Evolutionary conservation across 75 land plant species (phyloP).

Genomic region (Pseudotsuga menziesii): DNA sequence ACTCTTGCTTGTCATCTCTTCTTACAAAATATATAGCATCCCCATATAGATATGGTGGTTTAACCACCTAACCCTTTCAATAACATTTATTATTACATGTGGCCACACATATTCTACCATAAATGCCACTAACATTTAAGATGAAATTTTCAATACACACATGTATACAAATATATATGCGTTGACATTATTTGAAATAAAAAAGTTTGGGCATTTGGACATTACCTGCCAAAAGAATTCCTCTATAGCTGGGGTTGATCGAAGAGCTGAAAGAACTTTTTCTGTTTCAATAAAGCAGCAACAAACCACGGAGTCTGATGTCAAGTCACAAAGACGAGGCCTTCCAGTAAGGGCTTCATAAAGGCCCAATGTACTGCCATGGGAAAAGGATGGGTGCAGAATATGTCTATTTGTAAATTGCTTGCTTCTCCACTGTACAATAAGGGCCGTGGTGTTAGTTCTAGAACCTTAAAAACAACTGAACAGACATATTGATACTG

Average conservation of each 20-base stretch:
- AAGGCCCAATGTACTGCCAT: conserved; percentile 92
- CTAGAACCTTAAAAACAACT: background rate
- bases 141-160: too few relatives aligned
- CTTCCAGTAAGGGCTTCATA: conserved; percentile 91
- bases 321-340: conserved; percentile 71
- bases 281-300: conserved; percentile 85
- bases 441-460: background rate
- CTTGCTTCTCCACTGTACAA: conserved; percentile 68
- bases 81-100: too few relatives aligned
- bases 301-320: conserved; percentile 83
- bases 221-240: conserved; percentile 91
- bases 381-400: conserved; percentile 82
- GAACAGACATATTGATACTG: background rate
- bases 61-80: too few relatives aligned
- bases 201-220: too few relatives aligned
- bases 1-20: too few relatives aligned
- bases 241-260: conserved; percentile 61
- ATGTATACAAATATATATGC: too few relatives aligned
- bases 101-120: too few relatives aligned
- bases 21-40: too few relatives aligned
- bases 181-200: too few relatives aligned
- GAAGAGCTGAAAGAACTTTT: conserved; percentile 47
- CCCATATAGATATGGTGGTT: too few relatives aligned
- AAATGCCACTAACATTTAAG: too few relatives aligned
- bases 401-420: conserved; percentile 42